Percentiles rank a stretch among this genome's conserved stretches.
phyloP scores from a whole-genome alignment of 345 rosid genomes.

The Eucalyptus pauciflora region DNA sequence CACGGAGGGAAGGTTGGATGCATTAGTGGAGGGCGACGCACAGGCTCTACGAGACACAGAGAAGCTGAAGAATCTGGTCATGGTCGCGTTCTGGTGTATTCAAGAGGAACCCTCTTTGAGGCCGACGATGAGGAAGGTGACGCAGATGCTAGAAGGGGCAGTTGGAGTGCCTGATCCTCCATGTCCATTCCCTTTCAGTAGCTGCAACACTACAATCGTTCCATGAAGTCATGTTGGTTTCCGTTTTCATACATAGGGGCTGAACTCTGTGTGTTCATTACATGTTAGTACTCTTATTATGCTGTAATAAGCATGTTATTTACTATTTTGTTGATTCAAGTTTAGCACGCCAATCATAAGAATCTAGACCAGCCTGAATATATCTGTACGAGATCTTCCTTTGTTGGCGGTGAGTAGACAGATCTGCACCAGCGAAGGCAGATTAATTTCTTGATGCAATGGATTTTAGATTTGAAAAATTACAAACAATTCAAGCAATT shows the following conservation, averaged over 20 bases:
- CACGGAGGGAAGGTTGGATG: constrained; percentile 6
- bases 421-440: background rate
- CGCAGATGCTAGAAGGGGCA: constrained; percentile 41
- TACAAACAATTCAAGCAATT: background rate
- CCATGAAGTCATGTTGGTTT: background rate
- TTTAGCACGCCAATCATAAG: background rate
- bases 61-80: background rate
- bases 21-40: constrained; percentile 4
- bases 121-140: constrained; percentile 32
- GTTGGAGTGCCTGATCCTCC: constrained; percentile 13
- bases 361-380: background rate
- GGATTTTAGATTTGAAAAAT: background rate
- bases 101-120: constrained; percentile 28
- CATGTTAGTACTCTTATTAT: background rate
- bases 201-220: background rate
- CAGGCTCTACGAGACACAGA: background rate
- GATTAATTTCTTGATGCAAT: background rate
- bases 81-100: constrained; percentile 37
- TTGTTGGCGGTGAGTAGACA: background rate
- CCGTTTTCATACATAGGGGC: background rate
- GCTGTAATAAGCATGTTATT: background rate
- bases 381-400: background rate
- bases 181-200: background rate
- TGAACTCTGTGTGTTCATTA: background rate
- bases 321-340: background rate